Base-by-base conservation (phyloP, 2,329 filamentous ascomycete species). In the Cordyceps fumosorosea region DNA sequence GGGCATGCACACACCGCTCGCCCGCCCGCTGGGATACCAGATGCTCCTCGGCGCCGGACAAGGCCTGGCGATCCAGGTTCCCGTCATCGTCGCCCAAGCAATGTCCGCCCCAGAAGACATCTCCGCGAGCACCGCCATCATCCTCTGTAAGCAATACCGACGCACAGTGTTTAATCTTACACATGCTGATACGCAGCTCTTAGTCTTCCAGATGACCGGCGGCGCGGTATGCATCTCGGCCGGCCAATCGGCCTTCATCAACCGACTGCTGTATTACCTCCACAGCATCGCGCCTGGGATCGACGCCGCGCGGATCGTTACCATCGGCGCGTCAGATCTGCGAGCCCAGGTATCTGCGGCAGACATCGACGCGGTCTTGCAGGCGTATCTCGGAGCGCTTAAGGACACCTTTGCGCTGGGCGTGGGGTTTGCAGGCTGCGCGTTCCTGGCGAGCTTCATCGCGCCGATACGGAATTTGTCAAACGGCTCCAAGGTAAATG, bases 131-230 rank as follows among this genome's bases (percentile, higher is more conserved):
- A 60, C 56, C 3, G 45, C 56, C 47, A 52, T 60, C 18, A 48
- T 60, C 52, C 37, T 60, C 1, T 60, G 56, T 60, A 44, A 32
- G 56, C 5, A 14, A 6, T 6, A 2, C 11, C 1, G 56, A 24
- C 5, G 5, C 22, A 5, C 6, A 10, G n/a, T 42, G 5, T 5
- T 20, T 5, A 26, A 6, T 29, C 10, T n/a, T n/a, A 10, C 18
- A 8, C 18, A 6, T 20, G 14, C 32, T 57, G 20, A 57, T 29
- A 18, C 18, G 20, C n/a, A 40, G 12, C 7, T n/a, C 44, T 7
- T 52, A 60, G 56, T 60, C 29, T 60, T 60, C 47, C 56, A 60
- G 18, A 51, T 60, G 56, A 60, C 45, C 1, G 47, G 56, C 0
- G 56, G 56, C 7, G 48, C 56, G n/a, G 22, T 60, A 1, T 60